Base-by-base conservation (phyloP, 768 basidiomycete species). In the Sistotremastrum niveocremeum region DNA sequence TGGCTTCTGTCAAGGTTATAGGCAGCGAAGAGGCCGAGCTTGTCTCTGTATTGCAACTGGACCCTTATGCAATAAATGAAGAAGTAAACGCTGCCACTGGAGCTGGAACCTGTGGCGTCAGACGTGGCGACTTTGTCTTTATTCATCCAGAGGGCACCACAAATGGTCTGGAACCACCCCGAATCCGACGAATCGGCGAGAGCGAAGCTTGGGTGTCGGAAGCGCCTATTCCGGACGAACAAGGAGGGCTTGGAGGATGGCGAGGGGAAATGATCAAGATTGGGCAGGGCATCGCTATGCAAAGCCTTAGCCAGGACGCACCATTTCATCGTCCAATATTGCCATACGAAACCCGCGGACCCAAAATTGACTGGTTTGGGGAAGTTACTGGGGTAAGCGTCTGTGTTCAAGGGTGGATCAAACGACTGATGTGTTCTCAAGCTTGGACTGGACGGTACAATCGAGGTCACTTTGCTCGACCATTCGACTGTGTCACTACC, bases 11-110 rank as follows among this genome's bases (percentile, higher is more conserved):
- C 41, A 68, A 72, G 7, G 76, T 78, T 56, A 58, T 67, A 28
- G 79, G 77, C 52, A 73, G 67, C 12, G 67, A 66, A 29, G 62
- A 62, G 35, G 62, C 65, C 40, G 83, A 89, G 58, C 68, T 79
- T 11, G 84, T 81, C 7, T 84, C 89, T 34, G 72, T 86, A 7
- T 70, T 97, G 34, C 90, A 97, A 64, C 76, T 97, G 44, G 90
- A 94, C 58, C 79, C 84, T 6, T 85, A 88, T 54, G 88, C 87
- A 31, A 69, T 70, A 29, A 69, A 71, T 35, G 79, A 79, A 49
- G 65, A 63, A 5, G 62, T 67, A 33, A 61, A 62, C 34, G 60
- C 71, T 29, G 57, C 62, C 32, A 54, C 64, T 11, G 62, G 65
- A 8, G 61, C 66, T 34, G 80, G 84, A 34, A 77, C 73, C 39